Percentiles rank a stretch among this genome's conserved stretches.
These are phyloP conservation scores for Pythium periplocum DNA, from an alignment of 352 stramenopile genomes.

Conservation along the genomic window DNA sequence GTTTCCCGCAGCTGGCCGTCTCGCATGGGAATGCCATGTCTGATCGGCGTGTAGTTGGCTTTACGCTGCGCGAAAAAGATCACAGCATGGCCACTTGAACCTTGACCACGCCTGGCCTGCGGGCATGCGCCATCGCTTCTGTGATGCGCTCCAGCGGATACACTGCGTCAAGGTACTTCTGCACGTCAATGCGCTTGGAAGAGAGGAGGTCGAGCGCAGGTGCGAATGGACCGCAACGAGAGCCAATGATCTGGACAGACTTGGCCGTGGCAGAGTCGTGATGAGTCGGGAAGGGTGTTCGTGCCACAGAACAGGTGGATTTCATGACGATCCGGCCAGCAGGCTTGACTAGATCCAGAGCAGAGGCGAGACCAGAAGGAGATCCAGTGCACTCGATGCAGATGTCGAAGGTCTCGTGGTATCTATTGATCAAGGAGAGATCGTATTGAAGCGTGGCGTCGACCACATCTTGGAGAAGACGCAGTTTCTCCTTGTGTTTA, in stretches of 20 bases:
- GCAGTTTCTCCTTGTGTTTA: conserved; percentile 53
- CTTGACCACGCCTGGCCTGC: conserved; percentile 44
- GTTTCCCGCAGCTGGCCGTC: no score
- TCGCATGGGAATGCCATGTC: no score
- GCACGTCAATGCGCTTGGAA: conserved; percentile 42
- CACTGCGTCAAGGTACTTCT: conserved; percentile 60
- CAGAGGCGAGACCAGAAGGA: conserved; percentile 1
- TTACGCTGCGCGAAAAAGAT: conserved; percentile 1
- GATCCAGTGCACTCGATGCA: conserved; percentile 1
- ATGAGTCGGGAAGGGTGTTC: not conserved
- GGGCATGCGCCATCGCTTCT: conserved; percentile 41
- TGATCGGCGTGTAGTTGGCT: not conserved
- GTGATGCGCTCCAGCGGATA: conserved; percentile 50
- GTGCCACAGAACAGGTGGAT: conserved; percentile 15
- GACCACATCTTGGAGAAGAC: conserved; percentile 42
- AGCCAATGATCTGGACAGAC: conserved; percentile 46
- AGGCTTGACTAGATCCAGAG: not conserved
- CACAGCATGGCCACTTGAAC: conserved; percentile 46
- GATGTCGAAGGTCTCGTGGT: conserved; percentile 12
- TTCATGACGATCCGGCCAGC: conserved; percentile 19
- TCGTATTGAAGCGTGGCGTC: conserved; percentile 18
- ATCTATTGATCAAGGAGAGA: conserved; percentile 2
- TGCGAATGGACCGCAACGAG: conserved; percentile 58
- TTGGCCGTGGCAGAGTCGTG: conserved; percentile 19
- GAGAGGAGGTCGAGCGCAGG: conserved; percentile 49